Conservation (phyloP, 2,329 filamentous ascomycete species). For the Aureobasidium lini region DNA sequence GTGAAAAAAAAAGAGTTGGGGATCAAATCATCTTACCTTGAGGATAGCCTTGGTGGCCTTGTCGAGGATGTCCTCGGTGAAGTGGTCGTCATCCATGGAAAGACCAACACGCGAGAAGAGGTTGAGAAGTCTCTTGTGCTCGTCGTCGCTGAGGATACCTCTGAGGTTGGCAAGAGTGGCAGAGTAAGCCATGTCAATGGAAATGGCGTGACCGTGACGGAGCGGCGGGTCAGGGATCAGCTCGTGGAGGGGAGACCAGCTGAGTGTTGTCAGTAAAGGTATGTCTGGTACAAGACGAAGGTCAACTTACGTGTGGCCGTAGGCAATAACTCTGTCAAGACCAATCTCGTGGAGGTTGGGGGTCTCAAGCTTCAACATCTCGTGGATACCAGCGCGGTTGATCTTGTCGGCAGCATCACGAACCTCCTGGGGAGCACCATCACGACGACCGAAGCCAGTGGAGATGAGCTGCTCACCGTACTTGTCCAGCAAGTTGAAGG, state of each 20-base stretch:
- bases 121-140: slow-evolving; percentile 56
- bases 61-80: slow-evolving; percentile 58
- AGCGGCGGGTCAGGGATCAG: slow-evolving; percentile 61
- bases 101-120: slow-evolving; percentile 64
- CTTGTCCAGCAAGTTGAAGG: slow-evolving; percentile 60
- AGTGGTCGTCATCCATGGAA: slow-evolving; percentile 63
- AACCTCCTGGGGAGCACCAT: slow-evolving; percentile 50
- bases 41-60: slow-evolving; percentile 61
- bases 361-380: slow-evolving; percentile 67
- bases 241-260: slow-evolving; percentile 66
- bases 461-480: slow-evolving; percentile 62
- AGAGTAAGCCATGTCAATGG: slow-evolving; percentile 69
- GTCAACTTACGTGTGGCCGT: slow-evolving; percentile 56
- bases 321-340: slow-evolving; percentile 64
- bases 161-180: slow-evolving; percentile 58
- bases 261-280: slow-evolving; percentile 22
- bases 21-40: slow-evolving; percentile 30
- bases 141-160: slow-evolving; percentile 52
- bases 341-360: slow-evolving; percentile 68
- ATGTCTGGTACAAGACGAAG: not conserved
- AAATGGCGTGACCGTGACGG: slow-evolving; percentile 66
- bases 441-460: slow-evolving; percentile 56
- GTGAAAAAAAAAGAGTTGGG: not conserved
- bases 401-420: slow-evolving; percentile 57
- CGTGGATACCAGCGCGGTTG: slow-evolving; percentile 60